A percentile compares a stretch with the other conserved stretches of the same genome.
Conservation (phyloP, 2,329 filamentous ascomycete species). For the Arthrobotrys conoides region DNA sequence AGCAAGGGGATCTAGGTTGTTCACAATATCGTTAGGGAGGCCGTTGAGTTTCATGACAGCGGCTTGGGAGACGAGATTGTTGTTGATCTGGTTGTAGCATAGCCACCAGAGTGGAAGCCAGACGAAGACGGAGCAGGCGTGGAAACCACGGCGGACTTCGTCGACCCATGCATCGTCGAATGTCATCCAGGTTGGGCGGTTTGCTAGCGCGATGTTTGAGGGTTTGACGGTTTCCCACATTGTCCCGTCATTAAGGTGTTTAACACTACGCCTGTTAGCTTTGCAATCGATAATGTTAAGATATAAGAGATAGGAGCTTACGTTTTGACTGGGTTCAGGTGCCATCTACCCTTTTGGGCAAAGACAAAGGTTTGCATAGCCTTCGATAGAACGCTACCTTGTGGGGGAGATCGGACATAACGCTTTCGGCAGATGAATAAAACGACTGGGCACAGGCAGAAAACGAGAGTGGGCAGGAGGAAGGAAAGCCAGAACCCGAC, state of each 20-base stretch:
- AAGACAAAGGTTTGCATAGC: conserved; percentile 75
- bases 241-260: conserved; percentile 72
- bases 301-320: conserved; percentile 65
- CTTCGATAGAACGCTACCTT: conserved; percentile 79
- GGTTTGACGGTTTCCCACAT: conserved; percentile 81
- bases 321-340: conserved; percentile 74
- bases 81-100: conserved; percentile 73
- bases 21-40: conserved; percentile 65
- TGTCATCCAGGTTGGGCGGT: conserved; percentile 80
- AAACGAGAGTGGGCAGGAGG: conserved; percentile 77
- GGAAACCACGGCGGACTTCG: conserved; percentile 79
- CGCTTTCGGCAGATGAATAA: conserved; percentile 74
- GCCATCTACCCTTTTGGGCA: conserved; percentile 76
- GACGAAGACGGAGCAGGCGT: conserved; percentile 72
- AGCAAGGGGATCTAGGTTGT: conserved; percentile 65
- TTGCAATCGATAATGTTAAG: no score
- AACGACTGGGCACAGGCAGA: conserved; percentile 75
- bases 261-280: conserved; percentile 64
- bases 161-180: conserved; percentile 88
- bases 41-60: conserved; percentile 73
- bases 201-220: conserved; percentile 72
- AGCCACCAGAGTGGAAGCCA: conserved; percentile 78
- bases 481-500: conserved; percentile 82
- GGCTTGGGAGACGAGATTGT: conserved; percentile 75
- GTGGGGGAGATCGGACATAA: conserved; percentile 77